Evolutionary conservation across 192 early-diverging fungal genomes (phyloP), one percentile per base, ranked within the genome.

Genomic region (Blastocladiella britannica): DNA sequence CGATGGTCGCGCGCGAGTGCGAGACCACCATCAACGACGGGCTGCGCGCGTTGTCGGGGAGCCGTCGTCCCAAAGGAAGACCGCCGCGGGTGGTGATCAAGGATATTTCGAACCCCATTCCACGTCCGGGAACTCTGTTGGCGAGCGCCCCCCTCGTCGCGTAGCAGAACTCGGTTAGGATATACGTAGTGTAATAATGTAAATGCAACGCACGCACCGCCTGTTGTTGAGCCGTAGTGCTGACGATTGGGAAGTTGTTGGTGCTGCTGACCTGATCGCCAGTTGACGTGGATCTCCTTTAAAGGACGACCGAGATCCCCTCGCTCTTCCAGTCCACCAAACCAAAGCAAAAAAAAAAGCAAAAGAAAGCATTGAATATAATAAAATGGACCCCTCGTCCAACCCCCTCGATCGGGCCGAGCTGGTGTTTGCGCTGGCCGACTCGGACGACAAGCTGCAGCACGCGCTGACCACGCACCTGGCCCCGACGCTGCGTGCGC

Each of bases 391-490:
- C 20, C 26, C 53, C 28, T 25, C 8, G 30, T 5, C 52, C 28
- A 53, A 52, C 26, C 8, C 51, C 56, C 9, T 55, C 55, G 51
- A 29, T 37, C 31, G 2, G 53, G 56, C 30, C 37, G 87, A 89
- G 64, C 58, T 89, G 28, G 70, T 78, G 26, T 68, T 89, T 31
- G 87, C 84, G 7, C 54, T 87, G 29, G 75, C 85, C 6, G 81
- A 80, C 53, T 79, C 72, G 7, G 79, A 87, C 55, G 79, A 70
- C 22, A n/a, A n/a, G n/a, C n/a, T n/a, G n/a, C n/a, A n/a, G n/a
- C n/a, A n/a, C n/a, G 37, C 37, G 9, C 12, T 9, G 15, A 4
- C 37, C 37, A 4, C 37, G 15, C 69, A 78, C 24, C 71, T 89
- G 58, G 78, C 83, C 63, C 73, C 71, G 29, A 72, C 65, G 24